These are phyloP conservation scores for Macadamia integrifolia DNA, from an alignment of 164 flowering plant species.

Conservation along the genomic window DNA sequence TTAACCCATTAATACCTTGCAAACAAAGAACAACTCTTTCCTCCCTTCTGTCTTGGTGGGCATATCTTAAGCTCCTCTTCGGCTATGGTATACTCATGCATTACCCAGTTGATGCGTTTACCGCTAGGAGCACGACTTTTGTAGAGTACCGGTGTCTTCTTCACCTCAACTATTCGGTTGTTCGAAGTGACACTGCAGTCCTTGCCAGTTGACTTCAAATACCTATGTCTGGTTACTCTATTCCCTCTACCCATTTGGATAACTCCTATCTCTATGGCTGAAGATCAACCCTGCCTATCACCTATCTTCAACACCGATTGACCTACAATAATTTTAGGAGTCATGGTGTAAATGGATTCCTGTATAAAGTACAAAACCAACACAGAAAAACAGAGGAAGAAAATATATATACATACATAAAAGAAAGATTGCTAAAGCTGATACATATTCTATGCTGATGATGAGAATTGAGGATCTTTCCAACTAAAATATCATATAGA, in stretches of 20 bases:
- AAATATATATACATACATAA: too few species aligned
- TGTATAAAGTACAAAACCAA: too few species aligned
- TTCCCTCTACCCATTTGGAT: constrained; percentile 83
- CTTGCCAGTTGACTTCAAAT: constrained; percentile 97
- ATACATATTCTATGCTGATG: too few species aligned
- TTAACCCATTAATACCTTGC: too few species aligned
- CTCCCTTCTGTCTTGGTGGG: constrained; percentile 29
- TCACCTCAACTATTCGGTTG: constrained; percentile 60
- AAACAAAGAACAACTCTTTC: too few species aligned
- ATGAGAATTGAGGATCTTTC: too few species aligned
- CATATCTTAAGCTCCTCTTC: constrained; percentile 84
- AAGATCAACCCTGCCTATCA: constrained; percentile 92
- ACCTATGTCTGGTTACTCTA: constrained; percentile 76
- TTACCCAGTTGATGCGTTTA: constrained; percentile 91
- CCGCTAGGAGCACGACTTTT: constrained; percentile 85
- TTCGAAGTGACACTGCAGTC: constrained; percentile 58
- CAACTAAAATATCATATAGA: too few species aligned
- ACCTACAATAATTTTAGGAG: constrained; percentile 21
- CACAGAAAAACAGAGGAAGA: too few species aligned
- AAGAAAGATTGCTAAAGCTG: too few species aligned
- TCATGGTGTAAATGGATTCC: too few species aligned
- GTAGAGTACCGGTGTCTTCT: constrained; percentile 81
- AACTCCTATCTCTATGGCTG: constrained; percentile 77
- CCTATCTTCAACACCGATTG: constrained; percentile 55
- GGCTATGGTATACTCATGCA: constrained; percentile 87